Percentiles rank a stretch among this genome's conserved stretches.
Conservation (phyloP, 2,329 filamentous ascomycete genomes). For the Fusarium chaquense region DNA sequence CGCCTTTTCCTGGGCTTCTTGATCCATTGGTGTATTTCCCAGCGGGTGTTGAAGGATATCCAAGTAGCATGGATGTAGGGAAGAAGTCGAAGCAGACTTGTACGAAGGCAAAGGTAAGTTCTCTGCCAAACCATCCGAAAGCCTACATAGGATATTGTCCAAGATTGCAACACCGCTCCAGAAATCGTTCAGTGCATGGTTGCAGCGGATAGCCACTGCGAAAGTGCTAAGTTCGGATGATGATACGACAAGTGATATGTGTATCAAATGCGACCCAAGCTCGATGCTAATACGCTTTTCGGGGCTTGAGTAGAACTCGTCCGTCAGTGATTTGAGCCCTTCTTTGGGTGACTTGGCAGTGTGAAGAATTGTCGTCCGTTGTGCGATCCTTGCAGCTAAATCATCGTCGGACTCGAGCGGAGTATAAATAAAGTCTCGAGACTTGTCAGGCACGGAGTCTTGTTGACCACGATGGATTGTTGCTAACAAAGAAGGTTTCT, state of each 20-base stretch:
- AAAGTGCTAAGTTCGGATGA: neutral
- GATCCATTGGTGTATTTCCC: neutral
- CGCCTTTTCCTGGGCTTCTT: neutral
- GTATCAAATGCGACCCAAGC: neutral
- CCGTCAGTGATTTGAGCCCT: constrained; percentile 4
- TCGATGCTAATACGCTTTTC: constrained; percentile 9
- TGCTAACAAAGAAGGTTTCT: neutral
- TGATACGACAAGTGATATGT: neutral
- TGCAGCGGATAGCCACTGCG: constrained; percentile 3
- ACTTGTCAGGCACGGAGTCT: neutral
- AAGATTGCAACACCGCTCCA: constrained; percentile 9
- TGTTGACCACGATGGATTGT: neutral
- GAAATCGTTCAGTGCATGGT: constrained; percentile 15
- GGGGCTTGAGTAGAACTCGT: constrained; percentile 5
- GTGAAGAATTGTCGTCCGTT: neutral
- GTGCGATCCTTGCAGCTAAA: neutral
- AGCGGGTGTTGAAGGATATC: neutral
- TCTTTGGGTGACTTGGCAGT: neutral
- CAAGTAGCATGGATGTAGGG: constrained; percentile 2
- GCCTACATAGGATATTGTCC: neutral
- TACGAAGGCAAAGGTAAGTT: neutral
- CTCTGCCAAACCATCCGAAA: neutral
- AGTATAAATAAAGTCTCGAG: constrained; percentile 4
- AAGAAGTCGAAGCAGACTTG: neutral
- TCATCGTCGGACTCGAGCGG: neutral